phyloP scores from a whole-genome alignment of 805 yeast genomes.

The Maudiozyma bulderi region DNA sequence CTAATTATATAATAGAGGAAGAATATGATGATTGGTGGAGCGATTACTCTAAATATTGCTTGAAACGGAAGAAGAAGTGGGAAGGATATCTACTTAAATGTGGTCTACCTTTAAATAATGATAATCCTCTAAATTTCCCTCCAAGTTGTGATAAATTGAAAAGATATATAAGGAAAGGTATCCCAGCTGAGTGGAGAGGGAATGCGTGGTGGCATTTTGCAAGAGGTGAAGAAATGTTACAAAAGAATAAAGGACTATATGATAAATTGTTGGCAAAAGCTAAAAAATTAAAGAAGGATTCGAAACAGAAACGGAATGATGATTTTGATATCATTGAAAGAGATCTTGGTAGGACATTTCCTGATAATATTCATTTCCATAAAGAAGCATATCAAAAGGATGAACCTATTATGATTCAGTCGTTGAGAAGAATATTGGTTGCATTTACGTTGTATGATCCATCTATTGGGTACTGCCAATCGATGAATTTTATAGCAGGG shows the following conservation, averaged over 20 bases:
- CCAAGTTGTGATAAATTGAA: slow-evolving; percentile 68
- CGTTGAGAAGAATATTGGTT: slow-evolving; percentile 67
- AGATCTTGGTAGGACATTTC: slow-evolving; percentile 88
- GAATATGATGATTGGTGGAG: slow-evolving; percentile 72
- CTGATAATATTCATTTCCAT: slow-evolving; percentile 80
- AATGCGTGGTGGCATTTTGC: slow-evolving; percentile 94
- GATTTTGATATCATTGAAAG: slow-evolving; percentile 91
- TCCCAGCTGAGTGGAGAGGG: slow-evolving; percentile 97
- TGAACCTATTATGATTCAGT: slow-evolving; percentile 57
- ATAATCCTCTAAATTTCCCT: slow-evolving; percentile 60
- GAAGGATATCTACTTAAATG: slow-evolving; percentile 47
- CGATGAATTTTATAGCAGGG: slow-evolving; percentile 87
- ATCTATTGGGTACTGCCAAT: slow-evolving; percentile 90
- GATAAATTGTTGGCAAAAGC: slow-evolving; percentile 58
- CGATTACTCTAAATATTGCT: slow-evolving; percentile 51
- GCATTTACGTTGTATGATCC: slow-evolving; percentile 85
- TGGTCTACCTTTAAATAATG: slow-evolving; percentile 46
- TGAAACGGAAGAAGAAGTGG: slow-evolving; percentile 72
- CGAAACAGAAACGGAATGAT: slow-evolving; percentile 8
- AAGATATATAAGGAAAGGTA: slow-evolving; percentile 77
- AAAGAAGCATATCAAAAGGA: slow-evolving; percentile 28
- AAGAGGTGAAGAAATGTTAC: slow-evolving; percentile 65
- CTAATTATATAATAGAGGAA: slow-evolving; percentile 41
- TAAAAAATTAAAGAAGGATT: slow-evolving; percentile 23
- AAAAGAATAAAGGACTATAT: slow-evolving; percentile 66